Evolutionary conservation across 164 flowering plant species (phyloP).

Genomic region (Chloranthus sessilifolius): DNA sequence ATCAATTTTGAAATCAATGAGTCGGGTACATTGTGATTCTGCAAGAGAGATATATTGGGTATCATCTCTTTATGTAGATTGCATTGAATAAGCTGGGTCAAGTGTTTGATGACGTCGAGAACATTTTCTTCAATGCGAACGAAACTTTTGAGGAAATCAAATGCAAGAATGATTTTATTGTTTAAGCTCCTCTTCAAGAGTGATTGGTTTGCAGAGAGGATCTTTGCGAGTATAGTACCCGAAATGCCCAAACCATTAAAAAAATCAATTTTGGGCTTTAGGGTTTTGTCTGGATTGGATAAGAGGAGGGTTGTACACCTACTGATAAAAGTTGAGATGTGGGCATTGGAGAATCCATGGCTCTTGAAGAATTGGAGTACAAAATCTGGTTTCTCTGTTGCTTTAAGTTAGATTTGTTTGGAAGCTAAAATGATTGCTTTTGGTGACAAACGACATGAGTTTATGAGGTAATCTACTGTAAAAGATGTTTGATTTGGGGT

Average conservation of each 20-base stretch:
- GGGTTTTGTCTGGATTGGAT: conserved; percentile 17
- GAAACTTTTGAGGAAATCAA: conserved; percentile 14
- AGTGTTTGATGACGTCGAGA: background rate
- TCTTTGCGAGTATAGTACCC: conserved; percentile 5
- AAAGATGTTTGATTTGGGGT: too few species aligned
- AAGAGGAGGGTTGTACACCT: too few species aligned
- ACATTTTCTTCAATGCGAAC: conserved; percentile 13
- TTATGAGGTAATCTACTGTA: too few species aligned
- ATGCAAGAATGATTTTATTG: conserved; percentile 17
- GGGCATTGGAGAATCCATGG: too few species aligned
- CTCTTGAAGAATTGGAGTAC: too few species aligned
- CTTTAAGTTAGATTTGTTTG: too few species aligned
- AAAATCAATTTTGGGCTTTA: conserved; percentile 37
- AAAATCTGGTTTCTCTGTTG: too few species aligned
- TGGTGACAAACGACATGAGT: too few species aligned
- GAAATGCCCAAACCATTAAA: conserved; percentile 23
- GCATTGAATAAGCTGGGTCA: background rate
- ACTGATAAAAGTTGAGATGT: too few species aligned
- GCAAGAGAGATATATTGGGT: conserved; percentile 15
- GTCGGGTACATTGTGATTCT: conserved; percentile 17
- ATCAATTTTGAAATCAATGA: background rate
- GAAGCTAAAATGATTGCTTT: too few species aligned
- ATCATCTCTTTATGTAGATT: background rate
- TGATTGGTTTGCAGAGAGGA: conserved; percentile 3
- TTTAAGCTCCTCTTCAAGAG: conserved; percentile 21